Evolutionary conservation across 225 moss, liverwort and hornwort genomes (phyloP).

Genomic region (Pleurozium schreberi): DNA sequence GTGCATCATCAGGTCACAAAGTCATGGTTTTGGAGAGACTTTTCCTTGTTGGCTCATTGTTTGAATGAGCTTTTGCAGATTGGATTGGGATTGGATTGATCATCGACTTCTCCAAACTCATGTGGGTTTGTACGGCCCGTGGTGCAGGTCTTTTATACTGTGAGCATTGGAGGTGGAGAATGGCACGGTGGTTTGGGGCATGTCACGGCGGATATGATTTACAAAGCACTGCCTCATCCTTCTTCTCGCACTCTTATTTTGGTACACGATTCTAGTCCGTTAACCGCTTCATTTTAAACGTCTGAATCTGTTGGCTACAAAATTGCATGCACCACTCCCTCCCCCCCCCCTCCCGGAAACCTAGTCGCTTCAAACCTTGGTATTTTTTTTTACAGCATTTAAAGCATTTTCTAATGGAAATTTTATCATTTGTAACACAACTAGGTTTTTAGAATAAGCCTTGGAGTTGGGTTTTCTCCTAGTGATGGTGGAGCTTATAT

Average conservation of each 20-base stretch:
- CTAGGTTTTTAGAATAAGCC: not conserved
- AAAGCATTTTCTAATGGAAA: not conserved
- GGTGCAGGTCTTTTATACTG: conserved; percentile 65
- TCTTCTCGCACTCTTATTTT: conserved; percentile 61
- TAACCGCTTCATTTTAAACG: not conserved
- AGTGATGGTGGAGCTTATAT: not conserved
- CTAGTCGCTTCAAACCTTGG: not conserved
- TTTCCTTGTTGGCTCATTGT: not conserved
- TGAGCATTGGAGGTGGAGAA: conserved; percentile 39
- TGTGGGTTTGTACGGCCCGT: not conserved
- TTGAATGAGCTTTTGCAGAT: not conserved
- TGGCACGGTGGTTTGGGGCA: conserved; percentile 82
- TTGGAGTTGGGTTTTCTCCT: not conserved
- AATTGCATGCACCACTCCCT: not conserved
- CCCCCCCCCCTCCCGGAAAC: not conserved
- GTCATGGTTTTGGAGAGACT: not conserved
- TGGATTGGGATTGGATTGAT: not conserved
- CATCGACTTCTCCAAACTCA: not conserved
- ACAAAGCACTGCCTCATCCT: conserved; percentile 68
- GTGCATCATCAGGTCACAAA: conserved; percentile 4
- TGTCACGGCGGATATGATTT: conserved; percentile 44
- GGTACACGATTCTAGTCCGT: conserved; percentile 17
- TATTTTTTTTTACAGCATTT: not conserved
- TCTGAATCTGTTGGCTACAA: not conserved
- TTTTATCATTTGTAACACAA: not conserved